Percentiles rank a stretch among this genome's conserved stretches.
These are phyloP conservation scores for Scutellaria baicalensis DNA, from an alignment of 257 asterid species.

Conservation along the genomic window DNA sequence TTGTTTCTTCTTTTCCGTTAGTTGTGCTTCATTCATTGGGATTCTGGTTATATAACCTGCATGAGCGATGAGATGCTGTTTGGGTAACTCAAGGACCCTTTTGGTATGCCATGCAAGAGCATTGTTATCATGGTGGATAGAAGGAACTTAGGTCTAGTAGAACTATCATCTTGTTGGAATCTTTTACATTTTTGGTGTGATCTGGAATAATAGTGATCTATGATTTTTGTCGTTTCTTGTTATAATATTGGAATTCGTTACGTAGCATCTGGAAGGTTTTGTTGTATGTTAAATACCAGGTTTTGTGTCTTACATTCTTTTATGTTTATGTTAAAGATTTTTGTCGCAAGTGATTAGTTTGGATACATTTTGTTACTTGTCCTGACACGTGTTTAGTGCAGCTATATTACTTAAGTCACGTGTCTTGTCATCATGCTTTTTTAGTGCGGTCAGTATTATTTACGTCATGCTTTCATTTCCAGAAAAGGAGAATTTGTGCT, in stretches of 20 bases:
- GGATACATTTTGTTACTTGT: neutral
- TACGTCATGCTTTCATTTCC: conserved; percentile 14
- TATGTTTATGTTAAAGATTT: neutral
- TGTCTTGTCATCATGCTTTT: conserved; percentile 4
- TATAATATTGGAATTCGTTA: neutral
- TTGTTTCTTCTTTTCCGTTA: neutral
- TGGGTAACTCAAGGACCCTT: neutral
- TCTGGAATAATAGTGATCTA: neutral
- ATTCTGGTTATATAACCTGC: neutral
- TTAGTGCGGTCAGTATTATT: neutral
- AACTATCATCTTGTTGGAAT: neutral
- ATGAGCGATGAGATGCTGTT: neutral
- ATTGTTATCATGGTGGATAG: neutral
- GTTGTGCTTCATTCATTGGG: neutral
- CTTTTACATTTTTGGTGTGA: neutral
- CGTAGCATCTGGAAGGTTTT: neutral
- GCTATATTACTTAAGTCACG: neutral
- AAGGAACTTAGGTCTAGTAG: neutral
- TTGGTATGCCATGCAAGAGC: neutral
- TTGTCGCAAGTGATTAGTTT: neutral
- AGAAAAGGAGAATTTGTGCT: conserved; percentile 62
- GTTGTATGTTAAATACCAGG: neutral
- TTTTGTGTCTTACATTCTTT: neutral
- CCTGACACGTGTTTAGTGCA: neutral
- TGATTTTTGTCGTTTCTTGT: neutral